These are phyloP conservation scores for Hyphopichia fennica DNA, from an alignment of 1,139 yeast species.

Conservation along the genomic window DNA sequence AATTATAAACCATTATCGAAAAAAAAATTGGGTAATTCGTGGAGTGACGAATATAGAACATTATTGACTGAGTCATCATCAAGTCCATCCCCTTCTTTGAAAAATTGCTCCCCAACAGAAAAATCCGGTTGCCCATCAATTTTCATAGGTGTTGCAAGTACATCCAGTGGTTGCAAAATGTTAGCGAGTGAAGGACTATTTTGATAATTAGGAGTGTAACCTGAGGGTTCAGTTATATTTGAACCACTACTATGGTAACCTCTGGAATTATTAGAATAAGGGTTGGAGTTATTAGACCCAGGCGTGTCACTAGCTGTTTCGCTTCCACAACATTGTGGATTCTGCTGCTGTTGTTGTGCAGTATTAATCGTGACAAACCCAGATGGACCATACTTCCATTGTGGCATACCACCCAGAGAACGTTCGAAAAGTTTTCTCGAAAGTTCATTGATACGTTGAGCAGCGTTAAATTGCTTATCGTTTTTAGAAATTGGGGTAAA, in stretches of 20 bases:
- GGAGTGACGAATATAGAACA: conserved; percentile 12
- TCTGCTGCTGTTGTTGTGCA: not conserved
- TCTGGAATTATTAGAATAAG: not conserved
- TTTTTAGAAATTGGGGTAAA: not conserved
- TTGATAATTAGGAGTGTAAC: not conserved
- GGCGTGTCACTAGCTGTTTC: too few species aligned
- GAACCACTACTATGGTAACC: not conserved
- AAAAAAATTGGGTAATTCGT: conserved; percentile 39
- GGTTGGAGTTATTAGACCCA: too few species aligned
- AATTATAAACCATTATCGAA: conserved; percentile 31
- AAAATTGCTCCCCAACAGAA: not conserved
- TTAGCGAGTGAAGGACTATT: conserved; percentile 22
- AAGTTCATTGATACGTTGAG: not conserved
- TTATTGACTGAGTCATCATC: conserved; percentile 3
- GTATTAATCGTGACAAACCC: conserved; percentile 1
- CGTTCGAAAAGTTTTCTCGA: not conserved
- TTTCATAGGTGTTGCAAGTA: not conserved
- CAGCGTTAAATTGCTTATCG: not conserved
- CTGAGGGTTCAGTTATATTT: not conserved
- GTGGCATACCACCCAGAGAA: not conserved
- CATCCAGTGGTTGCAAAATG: conserved; percentile 16
- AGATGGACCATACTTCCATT: not conserved
- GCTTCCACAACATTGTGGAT: not conserved
- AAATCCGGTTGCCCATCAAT: not conserved
- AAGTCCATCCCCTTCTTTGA: conserved; percentile 1